Evolutionary conservation across 257 asterid species (phyloP).

Genomic region (Nicotiana otophora): DNA sequence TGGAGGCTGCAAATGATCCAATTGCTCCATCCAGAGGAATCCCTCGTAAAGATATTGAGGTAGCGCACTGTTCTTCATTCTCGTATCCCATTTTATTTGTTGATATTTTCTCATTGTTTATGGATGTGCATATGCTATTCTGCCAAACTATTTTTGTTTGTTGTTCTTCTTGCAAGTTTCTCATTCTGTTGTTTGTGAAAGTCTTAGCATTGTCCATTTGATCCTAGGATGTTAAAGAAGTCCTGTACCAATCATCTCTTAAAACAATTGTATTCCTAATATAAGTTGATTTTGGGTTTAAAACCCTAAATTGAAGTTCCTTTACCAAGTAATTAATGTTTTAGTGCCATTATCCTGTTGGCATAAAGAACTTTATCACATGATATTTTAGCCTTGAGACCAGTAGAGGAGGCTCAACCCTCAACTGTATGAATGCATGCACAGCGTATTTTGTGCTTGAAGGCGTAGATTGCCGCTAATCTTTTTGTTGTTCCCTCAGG

Average conservation of each 20-base stretch:
- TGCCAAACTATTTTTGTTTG: neutral
- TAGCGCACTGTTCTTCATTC: neutral
- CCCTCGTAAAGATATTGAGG: conserved; percentile 89
- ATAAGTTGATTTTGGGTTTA: neutral
- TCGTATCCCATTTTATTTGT: neutral
- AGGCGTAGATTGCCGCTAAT: neutral
- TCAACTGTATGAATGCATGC: neutral
- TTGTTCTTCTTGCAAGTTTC: neutral
- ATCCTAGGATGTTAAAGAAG: neutral
- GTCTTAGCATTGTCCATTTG: neutral
- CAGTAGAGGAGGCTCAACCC: neutral
- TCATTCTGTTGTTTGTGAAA: neutral
- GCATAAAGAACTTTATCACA: neutral
- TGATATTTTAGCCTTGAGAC: neutral
- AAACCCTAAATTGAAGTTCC: neutral
- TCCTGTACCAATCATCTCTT: neutral
- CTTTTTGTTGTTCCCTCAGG: conserved; percentile 38
- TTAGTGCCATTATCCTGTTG: neutral
- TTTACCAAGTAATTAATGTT: neutral
- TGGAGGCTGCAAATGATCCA: conserved; percentile 96
- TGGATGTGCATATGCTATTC: neutral
- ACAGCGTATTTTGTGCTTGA: neutral
- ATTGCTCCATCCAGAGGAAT: conserved; percentile 94
- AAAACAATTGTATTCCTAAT: neutral
- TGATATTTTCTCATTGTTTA: conserved; percentile 1